Conservation (phyloP, 2,329 filamentous ascomycete genomes). For the Anisogramma anomala region DNA sequence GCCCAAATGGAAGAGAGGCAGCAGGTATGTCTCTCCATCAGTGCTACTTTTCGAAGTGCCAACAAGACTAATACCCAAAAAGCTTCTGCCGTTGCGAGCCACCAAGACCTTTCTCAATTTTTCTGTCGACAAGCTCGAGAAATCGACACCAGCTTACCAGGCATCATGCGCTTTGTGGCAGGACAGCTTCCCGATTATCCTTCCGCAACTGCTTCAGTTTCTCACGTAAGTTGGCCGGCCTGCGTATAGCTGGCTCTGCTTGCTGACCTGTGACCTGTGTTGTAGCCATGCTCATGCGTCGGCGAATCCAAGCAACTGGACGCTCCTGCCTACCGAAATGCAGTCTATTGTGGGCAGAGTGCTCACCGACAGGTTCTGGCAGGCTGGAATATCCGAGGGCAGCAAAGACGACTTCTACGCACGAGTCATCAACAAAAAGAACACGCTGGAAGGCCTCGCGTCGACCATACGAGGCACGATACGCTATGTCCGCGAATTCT, state of each 20-base stretch:
- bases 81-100: conserved; percentile 66
- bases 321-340: conserved; percentile 62
- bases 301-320: conserved; percentile 79
- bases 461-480: conserved; percentile 86
- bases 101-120: conserved; percentile 90
- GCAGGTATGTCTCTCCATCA: conserved; percentile 37
- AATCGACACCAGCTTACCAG: conserved; percentile 58
- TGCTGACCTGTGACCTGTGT: conserved; percentile 13
- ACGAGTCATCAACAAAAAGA: conserved; percentile 76
- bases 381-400: conserved; percentile 89
- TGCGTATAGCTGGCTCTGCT: not conserved
- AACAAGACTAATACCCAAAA: not conserved
- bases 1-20: conserved; percentile 65
- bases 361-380: conserved; percentile 93
- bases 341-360: conserved; percentile 67
- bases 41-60: not conserved
- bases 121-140: conserved; percentile 79
- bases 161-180: conserved; percentile 76
- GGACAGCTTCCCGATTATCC: conserved; percentile 65
- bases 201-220: conserved; percentile 78
- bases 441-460: conserved; percentile 82
- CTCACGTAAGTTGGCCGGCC: conserved; percentile 42
- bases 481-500: conserved; percentile 80
- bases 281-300: conserved; percentile 76
- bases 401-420: conserved; percentile 96